These are phyloP conservation scores for Cardamine resedifolia DNA, from an alignment of 345 rosid species.

Conservation along the genomic window DNA sequence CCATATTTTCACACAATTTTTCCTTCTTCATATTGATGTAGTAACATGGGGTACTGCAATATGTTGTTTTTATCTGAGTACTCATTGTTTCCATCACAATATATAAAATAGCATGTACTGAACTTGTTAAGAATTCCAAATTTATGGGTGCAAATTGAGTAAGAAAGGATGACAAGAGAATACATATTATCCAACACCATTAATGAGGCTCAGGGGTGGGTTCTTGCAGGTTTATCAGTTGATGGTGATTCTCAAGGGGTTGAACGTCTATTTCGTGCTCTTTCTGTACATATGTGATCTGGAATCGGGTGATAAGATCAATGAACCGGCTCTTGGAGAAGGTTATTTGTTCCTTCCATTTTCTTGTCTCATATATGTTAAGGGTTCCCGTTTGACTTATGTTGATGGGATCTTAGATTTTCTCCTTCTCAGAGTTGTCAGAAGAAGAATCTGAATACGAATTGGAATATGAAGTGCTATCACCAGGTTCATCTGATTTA, in stretches of 20 bases:
- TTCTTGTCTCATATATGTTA: constrained; percentile 19
- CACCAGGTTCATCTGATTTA: constrained; percentile 74
- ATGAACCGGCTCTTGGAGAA: constrained; percentile 54
- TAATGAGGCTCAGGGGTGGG: constrained; percentile 11
- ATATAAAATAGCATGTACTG: no score
- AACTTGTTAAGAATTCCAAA: no score
- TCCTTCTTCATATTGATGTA: no score
- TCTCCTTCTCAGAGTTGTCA: constrained; percentile 53
- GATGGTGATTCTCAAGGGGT: constrained; percentile 95
- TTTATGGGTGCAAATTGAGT: no score
- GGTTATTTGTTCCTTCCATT: constrained; percentile 41
- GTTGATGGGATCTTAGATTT: constrained; percentile 14
- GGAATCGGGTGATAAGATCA: constrained; percentile 81
- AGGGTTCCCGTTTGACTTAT: neutral
- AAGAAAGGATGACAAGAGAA: no score
- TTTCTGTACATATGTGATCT: constrained; percentile 97
- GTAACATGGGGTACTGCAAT: no score
- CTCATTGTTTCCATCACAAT: no score
- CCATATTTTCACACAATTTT: constrained; percentile 12
- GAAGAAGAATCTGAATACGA: constrained; percentile 92
- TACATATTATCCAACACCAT: no score
- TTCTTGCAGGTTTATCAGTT: constrained; percentile 73
- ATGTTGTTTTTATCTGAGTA: no score
- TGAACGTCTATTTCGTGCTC: constrained; percentile 84
- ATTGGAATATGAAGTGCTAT: constrained; percentile 76